Conservation (phyloP, 75 land plant species). For the Pinus albicaulis region DNA sequence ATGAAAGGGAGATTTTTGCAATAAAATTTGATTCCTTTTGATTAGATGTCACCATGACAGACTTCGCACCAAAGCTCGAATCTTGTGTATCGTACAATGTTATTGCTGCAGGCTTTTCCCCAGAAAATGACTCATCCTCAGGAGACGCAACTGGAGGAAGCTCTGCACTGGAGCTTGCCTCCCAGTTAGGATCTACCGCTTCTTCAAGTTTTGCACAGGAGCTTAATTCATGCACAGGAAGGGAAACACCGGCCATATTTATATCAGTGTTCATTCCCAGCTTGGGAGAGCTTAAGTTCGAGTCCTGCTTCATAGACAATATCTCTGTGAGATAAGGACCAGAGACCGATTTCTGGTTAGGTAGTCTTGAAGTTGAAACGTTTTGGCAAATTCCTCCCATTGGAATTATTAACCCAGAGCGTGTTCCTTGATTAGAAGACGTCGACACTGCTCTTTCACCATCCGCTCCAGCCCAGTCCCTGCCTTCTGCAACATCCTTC, state of each 20-base stretch:
- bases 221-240: neutral
- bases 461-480: neutral
- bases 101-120: neutral
- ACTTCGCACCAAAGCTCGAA: neutral
- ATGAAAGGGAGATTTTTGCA: constrained; percentile 1
- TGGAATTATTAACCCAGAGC: neutral
- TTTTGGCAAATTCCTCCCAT: neutral
- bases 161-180: neutral
- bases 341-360: neutral
- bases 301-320: neutral
- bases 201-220: neutral
- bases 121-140: neutral
- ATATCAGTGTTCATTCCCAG: neutral
- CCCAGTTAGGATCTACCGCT: neutral
- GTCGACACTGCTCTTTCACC: neutral
- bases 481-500: too few relatives aligned
- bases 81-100: neutral
- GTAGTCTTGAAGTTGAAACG: neutral
- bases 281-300: neutral
- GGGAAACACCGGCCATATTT: neutral
- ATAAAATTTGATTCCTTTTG: constrained; percentile 6
- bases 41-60: neutral
- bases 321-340: neutral
- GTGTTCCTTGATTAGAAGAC: neutral
- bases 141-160: neutral